Conservation (phyloP, 805 yeast genomes). For the Cyberlindnera bimundalis region DNA sequence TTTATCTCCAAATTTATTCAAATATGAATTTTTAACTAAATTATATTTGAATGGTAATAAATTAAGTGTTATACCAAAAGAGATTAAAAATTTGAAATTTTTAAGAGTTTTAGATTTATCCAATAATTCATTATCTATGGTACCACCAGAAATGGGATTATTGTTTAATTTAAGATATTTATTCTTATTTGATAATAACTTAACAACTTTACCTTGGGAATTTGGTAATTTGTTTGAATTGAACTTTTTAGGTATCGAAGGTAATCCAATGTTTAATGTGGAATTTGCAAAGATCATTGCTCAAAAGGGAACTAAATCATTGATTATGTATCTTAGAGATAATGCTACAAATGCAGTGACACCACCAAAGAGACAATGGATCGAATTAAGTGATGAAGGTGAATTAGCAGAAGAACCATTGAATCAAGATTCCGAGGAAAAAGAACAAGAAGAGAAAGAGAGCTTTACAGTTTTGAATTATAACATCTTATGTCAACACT, state of each 20-base stretch:
- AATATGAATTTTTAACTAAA: slow-evolving; percentile 80
- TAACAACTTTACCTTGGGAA: slow-evolving; percentile 72
- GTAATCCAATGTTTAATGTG: slow-evolving; percentile 71
- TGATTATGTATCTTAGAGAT: slow-evolving; percentile 80
- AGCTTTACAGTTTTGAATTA: slow-evolving; percentile 79
- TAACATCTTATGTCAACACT: slow-evolving; percentile 92
- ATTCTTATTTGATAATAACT: slow-evolving; percentile 83
- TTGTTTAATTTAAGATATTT: slow-evolving; percentile 76
- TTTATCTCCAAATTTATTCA: slow-evolving; percentile 70
- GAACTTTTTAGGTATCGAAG: slow-evolving; percentile 88
- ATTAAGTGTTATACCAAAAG: slow-evolving; percentile 61
- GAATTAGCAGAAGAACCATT: slow-evolving; percentile 39
- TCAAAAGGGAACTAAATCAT: slow-evolving; percentile 79
- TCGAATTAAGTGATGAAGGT: slow-evolving; percentile 73
- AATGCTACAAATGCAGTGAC: slow-evolving; percentile 63
- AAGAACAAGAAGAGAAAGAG: slow-evolving; percentile 31
- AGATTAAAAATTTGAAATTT: slow-evolving; percentile 64
- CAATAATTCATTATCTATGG: slow-evolving; percentile 60
- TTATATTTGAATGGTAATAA: slow-evolving; percentile 85
- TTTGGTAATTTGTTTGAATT: slow-evolving; percentile 83
- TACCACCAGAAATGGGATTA: slow-evolving; percentile 86
- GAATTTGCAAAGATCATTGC: slow-evolving; percentile 64
- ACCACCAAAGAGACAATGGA: slow-evolving; percentile 80
- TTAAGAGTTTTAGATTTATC: slow-evolving; percentile 84
- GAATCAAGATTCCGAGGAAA: slow-evolving; percentile 25